Base-by-base conservation (phyloP, 208 protist species). In the Porcisia hertigi region DNA sequence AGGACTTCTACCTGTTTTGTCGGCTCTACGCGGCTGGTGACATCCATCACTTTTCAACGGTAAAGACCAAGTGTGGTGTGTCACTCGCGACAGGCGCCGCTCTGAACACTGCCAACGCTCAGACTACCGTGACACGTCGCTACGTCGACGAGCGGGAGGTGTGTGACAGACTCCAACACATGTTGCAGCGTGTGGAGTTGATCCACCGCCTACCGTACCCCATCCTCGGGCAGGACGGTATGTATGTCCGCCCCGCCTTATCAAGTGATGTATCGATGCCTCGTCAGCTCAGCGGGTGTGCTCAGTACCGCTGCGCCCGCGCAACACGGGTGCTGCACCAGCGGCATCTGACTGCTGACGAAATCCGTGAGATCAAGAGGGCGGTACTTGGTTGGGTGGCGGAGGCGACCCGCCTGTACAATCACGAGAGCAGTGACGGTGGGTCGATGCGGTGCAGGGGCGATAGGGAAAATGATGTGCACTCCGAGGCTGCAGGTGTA, bases 111-210 rank as follows among this genome's bases (percentile, higher is more conserved):
- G 25, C 53, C 1, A 45, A 5, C 18, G 39, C 36, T 5, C 45
- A 85, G 36, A 87, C 86, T 9, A 86, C 86, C 54, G 77, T 87
- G 0, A 45, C 69, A 3, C 86, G 86, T 0, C 86, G 86, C 62
- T 90, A 90, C 74, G 45, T 90, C 0, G 86, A 90, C 30, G 66
- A 79, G 62, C 82, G 80, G 7, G 70, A 83, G 65, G 66, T 90
- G 12, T 67, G 34, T 8, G 77, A 82, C 39, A 52, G 63, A 12
- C 77, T 82, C 20, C 77, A 82, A 25, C 53, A 75, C 62, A 79
- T 77, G 71, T 67, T 84, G 43, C 77, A 82, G 14, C 69, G 25
- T 43, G 77, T 87, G 1, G 72, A 84, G 71, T 57, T 87, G 55
- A 67, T 36, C 3, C 65, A 86, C 45, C 34, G 53, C 34, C 77